Base-by-base conservation (phyloP, 306 rosid genomes). In the Vigna nakashimae region DNA sequence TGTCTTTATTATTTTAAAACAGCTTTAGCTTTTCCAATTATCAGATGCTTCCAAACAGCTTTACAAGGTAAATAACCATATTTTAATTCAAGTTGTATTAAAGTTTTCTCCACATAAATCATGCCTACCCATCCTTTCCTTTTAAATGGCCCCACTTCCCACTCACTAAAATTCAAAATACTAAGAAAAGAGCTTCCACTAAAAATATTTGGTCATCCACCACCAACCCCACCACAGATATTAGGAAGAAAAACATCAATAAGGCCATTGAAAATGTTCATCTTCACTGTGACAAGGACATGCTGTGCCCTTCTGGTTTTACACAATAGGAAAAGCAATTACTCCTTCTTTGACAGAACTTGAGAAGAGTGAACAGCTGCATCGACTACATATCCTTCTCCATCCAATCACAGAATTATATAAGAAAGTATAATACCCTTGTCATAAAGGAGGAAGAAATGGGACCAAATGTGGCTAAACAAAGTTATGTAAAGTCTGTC, bases 141-240 rank as follows among this genome's bases (percentile, higher is more conserved):
- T 89, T 89, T 73, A 11, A 59, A 49, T 72, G 85, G 84, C 38
- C 97, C 92, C 88, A 76, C 84, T 62, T 76, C 77, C 96, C 96
- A 90, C 83, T 88, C 26, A 78, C 86, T 78, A 68, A 40, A 79
- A 76, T 56, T 51, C 32, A 49, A 74, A 16, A 78, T 82, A 78
- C 49, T 1, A 46, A 62, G 58, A 64, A 58, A 78, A 76, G 71
- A 67, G 83, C 53, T 68, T 74, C 87, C 89, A 88, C 91, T 87
- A 86, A 69, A 56, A 80, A 85, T 71, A 82, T 79, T 79, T 82
- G 86, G 87, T 80, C 80, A 80, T 84, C 83, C 59, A 52, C 89
- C 85, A 84, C 89, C 84, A 83, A 85, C 87, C 89, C 93, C 89
- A 90, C 93, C 89, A 78, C 26, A 34, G 80, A 80, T 70, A 82